Evolutionary conservation across 2,329 filamentous ascomycete genomes (phyloP).

Genomic region (Cryphonectria japonica): DNA sequence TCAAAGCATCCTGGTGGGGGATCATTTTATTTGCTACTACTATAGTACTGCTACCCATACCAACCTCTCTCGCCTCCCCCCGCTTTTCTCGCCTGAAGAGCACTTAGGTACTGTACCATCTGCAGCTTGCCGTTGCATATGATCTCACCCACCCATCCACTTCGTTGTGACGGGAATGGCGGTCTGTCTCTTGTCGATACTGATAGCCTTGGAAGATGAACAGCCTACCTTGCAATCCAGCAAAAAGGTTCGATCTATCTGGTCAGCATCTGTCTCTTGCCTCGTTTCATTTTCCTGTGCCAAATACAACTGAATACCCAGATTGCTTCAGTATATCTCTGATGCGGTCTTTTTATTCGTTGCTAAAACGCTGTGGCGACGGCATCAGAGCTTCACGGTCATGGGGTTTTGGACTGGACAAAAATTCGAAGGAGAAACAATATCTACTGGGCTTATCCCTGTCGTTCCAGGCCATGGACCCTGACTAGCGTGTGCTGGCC

Average conservation of each 20-base stretch:
- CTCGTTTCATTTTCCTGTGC: background rate
- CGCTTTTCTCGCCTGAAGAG: background rate
- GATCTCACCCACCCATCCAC: constrained; percentile 11
- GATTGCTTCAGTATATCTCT: background rate
- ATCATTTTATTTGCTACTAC: background rate
- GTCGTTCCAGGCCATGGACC: constrained; percentile 10
- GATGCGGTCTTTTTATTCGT: background rate
- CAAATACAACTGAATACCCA: too few relatives aligned
- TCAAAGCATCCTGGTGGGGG: background rate
- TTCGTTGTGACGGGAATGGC: constrained; percentile 5
- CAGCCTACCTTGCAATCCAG: background rate
- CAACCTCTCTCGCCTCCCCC: background rate
- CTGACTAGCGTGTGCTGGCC: constrained; percentile 7
- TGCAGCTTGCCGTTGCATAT: constrained; percentile 15
- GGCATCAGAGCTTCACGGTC: constrained; percentile 6
- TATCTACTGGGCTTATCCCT: background rate
- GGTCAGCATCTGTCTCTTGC: background rate
- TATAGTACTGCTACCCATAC: background rate
- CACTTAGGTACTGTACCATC: constrained; percentile 2
- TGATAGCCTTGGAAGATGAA: background rate
- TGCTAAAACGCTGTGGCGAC: background rate
- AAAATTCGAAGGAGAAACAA: constrained; percentile 7
- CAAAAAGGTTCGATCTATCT: background rate
- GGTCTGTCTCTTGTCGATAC: constrained; percentile 7
- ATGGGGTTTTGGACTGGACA: constrained; percentile 3